Evolutionary conservation across 495 filamentous ascomycete species (phyloP), one percentile per base, ranked within the genome.

Genomic region (Penicillium canescens): DNA sequence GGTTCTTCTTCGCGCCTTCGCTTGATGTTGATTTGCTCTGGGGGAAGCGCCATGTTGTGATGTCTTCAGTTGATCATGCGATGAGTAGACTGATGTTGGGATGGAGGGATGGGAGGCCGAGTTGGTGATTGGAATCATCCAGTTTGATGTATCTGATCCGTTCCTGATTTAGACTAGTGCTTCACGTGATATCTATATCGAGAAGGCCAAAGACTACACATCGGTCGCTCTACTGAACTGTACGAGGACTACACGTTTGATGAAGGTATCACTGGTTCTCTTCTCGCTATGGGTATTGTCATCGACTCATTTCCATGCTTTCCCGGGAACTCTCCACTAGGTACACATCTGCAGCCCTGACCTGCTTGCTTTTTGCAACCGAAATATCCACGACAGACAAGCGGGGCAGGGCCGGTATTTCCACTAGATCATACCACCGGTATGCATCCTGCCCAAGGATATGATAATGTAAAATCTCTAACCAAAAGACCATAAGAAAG

Each of bases 1-100:
- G 80, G 79, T 20, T 82, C 80, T 54, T 83, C 80, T 39, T 79
- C 78, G 18, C 77, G 76, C n/a, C 77, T 77, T 16, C 80, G 73
- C 62, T 83, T 83, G 62, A 83, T 78, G 8, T 73, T 77, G 39
- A 83, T 79, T 18, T 78, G 77, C 52, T 82, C 80, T 28, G 78
- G 80, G 33, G 78, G 78, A 35, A 78, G 60, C 18, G 73, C 42
- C 79, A 82, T 72, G 16, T 11, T 57, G 41, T 12, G 33, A 45
- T 26, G 14, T 18, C 18, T 39, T 31, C 9, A 7, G 34, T 14
- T 39, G 26, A 38, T 23, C 35, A 50, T 36, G 24, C 20, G 39
- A 52, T 52, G 44, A 48, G 51, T 39, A 26, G 35, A 35, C 21
- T 54, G 20, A 12, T 23, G 48, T 35, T 55, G 56, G 18, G 26